phyloP scores from a whole-genome alignment of 2,329 filamentous ascomycete species.

The Aphanoascus verrucosus region DNA sequence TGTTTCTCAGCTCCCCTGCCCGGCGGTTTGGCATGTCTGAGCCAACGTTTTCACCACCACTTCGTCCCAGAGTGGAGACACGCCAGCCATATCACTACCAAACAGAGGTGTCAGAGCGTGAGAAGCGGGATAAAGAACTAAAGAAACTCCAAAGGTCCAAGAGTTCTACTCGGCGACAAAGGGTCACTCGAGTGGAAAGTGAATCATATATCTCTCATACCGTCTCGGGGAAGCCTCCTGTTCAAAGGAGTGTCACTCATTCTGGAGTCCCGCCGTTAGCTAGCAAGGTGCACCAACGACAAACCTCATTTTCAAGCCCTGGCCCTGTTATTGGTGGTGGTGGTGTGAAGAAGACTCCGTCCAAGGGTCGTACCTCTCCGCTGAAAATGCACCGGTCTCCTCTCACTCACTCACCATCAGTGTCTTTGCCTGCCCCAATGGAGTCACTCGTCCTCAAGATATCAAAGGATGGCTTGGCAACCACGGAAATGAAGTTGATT shows the following conservation, averaged over 20 bases:
- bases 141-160: constrained; percentile 30
- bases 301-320: constrained; percentile 22
- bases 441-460: constrained; percentile 39
- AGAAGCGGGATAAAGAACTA: constrained; percentile 20
- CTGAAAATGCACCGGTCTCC: constrained; percentile 28
- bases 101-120: constrained; percentile 38
- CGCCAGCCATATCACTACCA: constrained; percentile 42
- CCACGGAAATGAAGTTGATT: constrained; percentile 35
- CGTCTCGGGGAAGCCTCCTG: constrained; percentile 23
- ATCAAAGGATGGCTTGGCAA: constrained; percentile 39
- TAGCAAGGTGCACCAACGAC: constrained; percentile 22
- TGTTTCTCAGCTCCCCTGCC: constrained; percentile 41
- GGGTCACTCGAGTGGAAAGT: constrained; percentile 22
- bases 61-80: constrained; percentile 19
- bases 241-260: constrained; percentile 35
- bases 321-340: constrained; percentile 24
- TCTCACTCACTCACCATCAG: constrained; percentile 26
- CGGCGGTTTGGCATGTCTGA: constrained; percentile 37
- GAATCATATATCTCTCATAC: constrained; percentile 22
- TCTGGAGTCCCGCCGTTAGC: constrained; percentile 24
- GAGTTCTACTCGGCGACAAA: constrained; percentile 21
- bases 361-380: constrained; percentile 36
- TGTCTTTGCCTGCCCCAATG: constrained; percentile 28
- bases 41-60: constrained; percentile 6
- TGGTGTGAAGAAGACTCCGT: constrained; percentile 33